These are phyloP conservation scores for Microsporum ferrugineum DNA, from an alignment of 2,329 filamentous ascomycete species.

Conservation along the genomic window DNA sequence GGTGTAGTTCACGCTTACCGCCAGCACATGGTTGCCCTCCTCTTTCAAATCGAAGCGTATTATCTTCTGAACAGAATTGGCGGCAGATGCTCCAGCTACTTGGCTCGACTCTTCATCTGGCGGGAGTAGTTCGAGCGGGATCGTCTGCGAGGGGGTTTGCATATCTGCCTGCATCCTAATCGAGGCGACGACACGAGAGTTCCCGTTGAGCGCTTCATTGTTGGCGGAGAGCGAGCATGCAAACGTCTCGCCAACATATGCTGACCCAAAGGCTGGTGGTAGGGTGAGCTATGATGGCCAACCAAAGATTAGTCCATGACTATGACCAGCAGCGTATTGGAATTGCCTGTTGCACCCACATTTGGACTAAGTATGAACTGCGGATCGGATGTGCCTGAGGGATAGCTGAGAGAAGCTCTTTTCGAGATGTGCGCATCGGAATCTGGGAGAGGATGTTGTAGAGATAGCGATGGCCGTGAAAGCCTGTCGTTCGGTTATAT, in stretches of 20 bases:
- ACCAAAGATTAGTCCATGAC: not conserved
- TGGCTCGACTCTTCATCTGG: constrained; percentile 44
- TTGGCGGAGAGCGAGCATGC: constrained; percentile 93
- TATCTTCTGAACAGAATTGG: constrained; percentile 63
- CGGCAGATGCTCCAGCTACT: constrained; percentile 14
- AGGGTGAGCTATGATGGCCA: constrained; percentile 52
- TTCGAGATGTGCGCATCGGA: constrained; percentile 42
- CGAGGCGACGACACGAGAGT: constrained; percentile 50
- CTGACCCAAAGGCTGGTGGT: constrained; percentile 81
- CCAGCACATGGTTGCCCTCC: constrained; percentile 85
- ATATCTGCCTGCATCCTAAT: constrained; percentile 84
- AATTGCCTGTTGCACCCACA: constrained; percentile 21
- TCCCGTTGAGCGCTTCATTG: constrained; percentile 53
- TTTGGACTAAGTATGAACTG: constrained; percentile 48
- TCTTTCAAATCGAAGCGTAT: constrained; percentile 83
- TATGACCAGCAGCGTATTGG: constrained; percentile 2
- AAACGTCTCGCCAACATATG: constrained; percentile 92
- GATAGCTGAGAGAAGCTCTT: constrained; percentile 65
- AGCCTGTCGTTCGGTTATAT: constrained; percentile 43
- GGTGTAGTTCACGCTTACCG: constrained; percentile 87
- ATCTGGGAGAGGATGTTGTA: constrained; percentile 34
- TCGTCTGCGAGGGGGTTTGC: constrained; percentile 73
- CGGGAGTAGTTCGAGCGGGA: constrained; percentile 47
- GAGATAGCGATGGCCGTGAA: constrained; percentile 51
- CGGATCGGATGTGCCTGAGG: constrained; percentile 38